phyloP scores from a whole-genome alignment of 768 basidiomycete genomes.

The Lanmaoa pseudosensibilis region DNA sequence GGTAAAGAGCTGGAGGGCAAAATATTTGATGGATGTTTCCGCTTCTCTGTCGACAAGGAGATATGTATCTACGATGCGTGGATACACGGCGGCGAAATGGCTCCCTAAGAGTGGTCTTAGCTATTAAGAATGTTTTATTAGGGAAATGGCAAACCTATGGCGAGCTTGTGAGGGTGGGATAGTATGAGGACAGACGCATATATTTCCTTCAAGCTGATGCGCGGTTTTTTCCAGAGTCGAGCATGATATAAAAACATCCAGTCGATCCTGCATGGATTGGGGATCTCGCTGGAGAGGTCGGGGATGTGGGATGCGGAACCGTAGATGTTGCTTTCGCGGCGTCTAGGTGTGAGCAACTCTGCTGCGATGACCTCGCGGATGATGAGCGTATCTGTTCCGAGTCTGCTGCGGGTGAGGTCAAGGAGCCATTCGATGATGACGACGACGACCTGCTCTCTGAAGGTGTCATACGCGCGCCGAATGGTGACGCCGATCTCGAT shows the following conservation, averaged over 20 bases:
- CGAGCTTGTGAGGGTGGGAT: constrained; percentile 71
- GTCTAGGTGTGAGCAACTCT: constrained; percentile 64
- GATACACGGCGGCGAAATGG: constrained; percentile 84
- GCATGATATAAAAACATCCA: constrained; percentile 81
- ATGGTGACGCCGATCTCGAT: constrained; percentile 93
- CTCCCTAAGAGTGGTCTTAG: constrained; percentile 51
- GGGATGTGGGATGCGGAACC: constrained; percentile 38
- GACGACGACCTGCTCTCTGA: constrained; percentile 79
- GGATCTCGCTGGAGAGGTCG: constrained; percentile 40
- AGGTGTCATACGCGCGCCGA: constrained; percentile 82
- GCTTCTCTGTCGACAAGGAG: constrained; percentile 91
- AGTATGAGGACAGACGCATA: constrained; percentile 74
- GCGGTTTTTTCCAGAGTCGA: constrained; percentile 80
- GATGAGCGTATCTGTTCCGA: constrained; percentile 64
- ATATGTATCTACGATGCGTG: constrained; percentile 85
- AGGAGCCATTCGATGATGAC: constrained; percentile 87
- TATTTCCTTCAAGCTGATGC: constrained; percentile 78
- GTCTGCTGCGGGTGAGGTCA: constrained; percentile 71
- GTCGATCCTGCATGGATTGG: constrained; percentile 64
- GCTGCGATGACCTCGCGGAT: constrained; percentile 72
- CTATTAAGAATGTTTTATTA: not conserved
- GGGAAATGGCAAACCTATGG: constrained; percentile 55
- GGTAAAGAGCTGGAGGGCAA: constrained; percentile 90
- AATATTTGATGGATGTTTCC: constrained; percentile 93
- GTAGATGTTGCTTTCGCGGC: constrained; percentile 48